Conservation (phyloP, 768 basidiomycete species). For the Suillus hirtellus region DNA sequence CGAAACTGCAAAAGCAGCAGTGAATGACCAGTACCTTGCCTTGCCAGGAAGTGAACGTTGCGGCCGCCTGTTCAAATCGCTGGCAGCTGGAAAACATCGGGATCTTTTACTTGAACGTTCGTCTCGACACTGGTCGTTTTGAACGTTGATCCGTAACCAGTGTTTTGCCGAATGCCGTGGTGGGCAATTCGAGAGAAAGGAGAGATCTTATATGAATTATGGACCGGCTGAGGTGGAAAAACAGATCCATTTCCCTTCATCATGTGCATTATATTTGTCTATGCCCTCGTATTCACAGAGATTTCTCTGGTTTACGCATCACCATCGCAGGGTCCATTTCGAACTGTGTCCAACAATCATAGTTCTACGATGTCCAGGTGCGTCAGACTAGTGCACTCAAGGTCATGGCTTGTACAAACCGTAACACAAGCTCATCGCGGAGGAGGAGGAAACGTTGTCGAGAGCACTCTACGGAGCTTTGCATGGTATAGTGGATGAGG, state of each 20-base stretch:
- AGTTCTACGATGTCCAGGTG: slow-evolving; percentile 55
- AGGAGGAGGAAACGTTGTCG: slow-evolving; percentile 71
- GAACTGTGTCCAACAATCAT: slow-evolving; percentile 13
- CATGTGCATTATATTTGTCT: slow-evolving; percentile 14
- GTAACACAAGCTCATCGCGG: slow-evolving; percentile 66
- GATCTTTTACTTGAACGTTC: slow-evolving; percentile 27
- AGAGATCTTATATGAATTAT: not conserved
- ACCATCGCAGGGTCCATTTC: slow-evolving; percentile 30
- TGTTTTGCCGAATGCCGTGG: not conserved
- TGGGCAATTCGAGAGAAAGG: not conserved
- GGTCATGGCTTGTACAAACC: slow-evolving; percentile 10
- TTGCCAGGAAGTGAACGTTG: not conserved
- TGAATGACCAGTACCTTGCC: not conserved
- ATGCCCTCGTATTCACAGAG: slow-evolving; percentile 8
- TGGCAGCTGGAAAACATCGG: not conserved
- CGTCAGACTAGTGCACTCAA: slow-evolving; percentile 5
- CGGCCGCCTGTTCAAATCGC: not conserved
- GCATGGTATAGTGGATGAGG: slow-evolving; percentile 53
- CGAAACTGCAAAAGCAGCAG: not conserved
- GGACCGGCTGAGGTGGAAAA: not conserved
- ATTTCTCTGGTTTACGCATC: slow-evolving; percentile 22
- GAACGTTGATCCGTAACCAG: slow-evolving; percentile 6
- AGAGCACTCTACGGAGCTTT: slow-evolving; percentile 73
- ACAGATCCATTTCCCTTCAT: not conserved
- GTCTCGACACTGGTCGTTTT: slow-evolving; percentile 23